phyloP scores from a whole-genome alignment of 2,329 filamentous ascomycete genomes.

The Elsinoe fawcettii region DNA sequence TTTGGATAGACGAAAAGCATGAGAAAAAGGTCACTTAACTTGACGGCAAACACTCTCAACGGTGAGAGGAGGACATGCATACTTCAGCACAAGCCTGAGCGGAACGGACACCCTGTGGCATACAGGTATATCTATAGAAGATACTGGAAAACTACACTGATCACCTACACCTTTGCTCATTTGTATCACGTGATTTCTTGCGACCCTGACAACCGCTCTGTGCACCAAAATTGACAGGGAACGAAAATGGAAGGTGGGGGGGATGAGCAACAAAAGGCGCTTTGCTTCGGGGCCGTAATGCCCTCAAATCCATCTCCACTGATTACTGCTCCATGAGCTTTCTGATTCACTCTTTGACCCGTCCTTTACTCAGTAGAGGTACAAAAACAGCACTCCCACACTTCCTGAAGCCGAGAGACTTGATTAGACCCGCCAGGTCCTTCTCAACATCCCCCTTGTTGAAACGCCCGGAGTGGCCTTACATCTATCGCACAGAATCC shows the following conservation, averaged over 20 bases:
- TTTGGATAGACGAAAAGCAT: slow-evolving; percentile 15
- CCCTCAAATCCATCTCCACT: background rate
- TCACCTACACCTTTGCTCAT: background rate
- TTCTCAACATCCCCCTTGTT: background rate
- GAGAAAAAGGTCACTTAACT: slow-evolving; percentile 9
- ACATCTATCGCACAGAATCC: slow-evolving; percentile 34
- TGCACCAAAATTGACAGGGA: background rate
- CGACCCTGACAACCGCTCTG: background rate
- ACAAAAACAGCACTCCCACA: no score
- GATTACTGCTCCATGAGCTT: slow-evolving; percentile 6
- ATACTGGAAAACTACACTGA: background rate
- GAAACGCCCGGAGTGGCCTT: slow-evolving; percentile 33
- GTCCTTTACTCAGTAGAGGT: background rate
- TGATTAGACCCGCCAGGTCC: background rate
- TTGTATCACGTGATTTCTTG: background rate
- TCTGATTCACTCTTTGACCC: background rate
- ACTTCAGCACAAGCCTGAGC: background rate
- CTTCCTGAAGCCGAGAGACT: background rate
- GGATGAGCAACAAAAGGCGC: background rate
- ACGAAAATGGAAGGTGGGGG: slow-evolving; percentile 8
- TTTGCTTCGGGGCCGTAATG: background rate
- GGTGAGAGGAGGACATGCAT: slow-evolving; percentile 1
- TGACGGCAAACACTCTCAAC: slow-evolving; percentile 14
- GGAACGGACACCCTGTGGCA: background rate
- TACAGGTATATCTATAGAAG: background rate